Evolutionary conservation across 176 grass and related monocot species (phyloP).

Genomic region (Triticum timopheevii): DNA sequence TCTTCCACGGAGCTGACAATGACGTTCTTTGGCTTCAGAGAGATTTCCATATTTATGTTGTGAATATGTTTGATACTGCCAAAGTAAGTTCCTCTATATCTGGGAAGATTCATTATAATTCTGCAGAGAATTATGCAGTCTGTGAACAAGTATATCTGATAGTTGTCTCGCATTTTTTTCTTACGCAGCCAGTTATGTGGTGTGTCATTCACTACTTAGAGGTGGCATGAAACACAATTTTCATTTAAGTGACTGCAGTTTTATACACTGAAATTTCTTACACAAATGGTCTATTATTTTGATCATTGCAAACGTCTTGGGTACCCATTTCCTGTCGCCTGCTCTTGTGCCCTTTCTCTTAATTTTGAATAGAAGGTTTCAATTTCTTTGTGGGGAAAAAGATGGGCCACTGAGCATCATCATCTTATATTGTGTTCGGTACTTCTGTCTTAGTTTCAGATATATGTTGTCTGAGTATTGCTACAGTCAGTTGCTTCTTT

Average conservation of each 20-base stretch:
- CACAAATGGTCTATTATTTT: slow-evolving; percentile 7
- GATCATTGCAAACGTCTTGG: not conserved
- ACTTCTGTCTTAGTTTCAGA: not conserved
- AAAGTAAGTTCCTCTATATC: slow-evolving; percentile 52
- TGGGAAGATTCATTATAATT: not conserved
- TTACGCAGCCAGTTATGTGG: not conserved
- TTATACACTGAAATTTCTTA: not conserved
- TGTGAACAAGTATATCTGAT: not conserved
- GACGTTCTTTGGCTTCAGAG: slow-evolving; percentile 98
- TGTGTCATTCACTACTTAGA: not conserved
- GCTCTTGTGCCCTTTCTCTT: not conserved
- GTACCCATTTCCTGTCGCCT: not conserved
- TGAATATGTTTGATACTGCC: slow-evolving; percentile 99
- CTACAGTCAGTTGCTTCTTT: slow-evolving; percentile 1
- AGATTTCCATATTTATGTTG: slow-evolving; percentile 97
- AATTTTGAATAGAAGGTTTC: not conserved
- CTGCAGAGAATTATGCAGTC: slow-evolving; percentile 2
- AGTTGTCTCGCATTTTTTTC: not conserved
- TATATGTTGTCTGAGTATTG: not conserved
- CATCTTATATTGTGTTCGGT: not conserved
- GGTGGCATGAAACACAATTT: not conserved
- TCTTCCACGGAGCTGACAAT: slow-evolving; percentile 96
- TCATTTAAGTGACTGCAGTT: not conserved
- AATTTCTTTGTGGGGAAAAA: not conserved
- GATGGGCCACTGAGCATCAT: not conserved